Evolutionary conservation across 176 grass and related monocot species (phyloP), one percentile per base, ranked within the genome.

Genomic region (Cenchrus fungigraminus): DNA sequence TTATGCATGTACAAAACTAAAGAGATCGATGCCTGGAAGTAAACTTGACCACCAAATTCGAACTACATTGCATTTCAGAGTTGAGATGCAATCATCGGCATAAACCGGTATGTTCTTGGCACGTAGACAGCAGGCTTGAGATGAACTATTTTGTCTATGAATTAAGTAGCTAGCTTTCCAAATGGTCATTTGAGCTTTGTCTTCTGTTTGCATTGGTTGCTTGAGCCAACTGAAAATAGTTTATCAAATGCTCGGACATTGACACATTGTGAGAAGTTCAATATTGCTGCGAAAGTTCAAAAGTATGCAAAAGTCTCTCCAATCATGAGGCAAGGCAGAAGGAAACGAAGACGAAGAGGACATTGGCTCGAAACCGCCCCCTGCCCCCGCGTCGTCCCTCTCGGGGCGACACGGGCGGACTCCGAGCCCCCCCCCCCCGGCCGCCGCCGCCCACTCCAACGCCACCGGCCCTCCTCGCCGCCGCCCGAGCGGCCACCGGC

Each of bases 31-130:
- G 57, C 0, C 56, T 58, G 59, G 29, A 74, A 65, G 19, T 8
- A 6, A 75, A 55, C 63, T 53, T 55, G 78, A 40, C 9, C 46
- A 40, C 10, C 10, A 17, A 1, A 16, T 55, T 55, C 67, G 13
- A 68, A 68, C 9, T 43, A 8, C 19, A 42, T 3, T 8, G 4
- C 51, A 12, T 0, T 32, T 31, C 4, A 13, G 61, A 37, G 7
- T 40, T 40, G 52, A 51, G 28, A 13, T 29, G 68, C 54, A 82
- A 73, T 72, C 68, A 73, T 62, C 43, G n/a, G 69, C 51, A 31
- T 25, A 74, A 75, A 54, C 74, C 71, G 28, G 32, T 54, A 25
- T 25, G 82, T 84, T 84, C 82, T 63, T 51, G 10, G 64, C 40
- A 70, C 52, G 25, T 49, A 46, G 44, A 13, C 3, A 58, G 37